Percentiles rank a stretch among this genome's conserved stretches.
These are phyloP conservation scores for Dothistroma pini DNA, from an alignment of 2,329 filamentous ascomycete species.

Conservation along the genomic window DNA sequence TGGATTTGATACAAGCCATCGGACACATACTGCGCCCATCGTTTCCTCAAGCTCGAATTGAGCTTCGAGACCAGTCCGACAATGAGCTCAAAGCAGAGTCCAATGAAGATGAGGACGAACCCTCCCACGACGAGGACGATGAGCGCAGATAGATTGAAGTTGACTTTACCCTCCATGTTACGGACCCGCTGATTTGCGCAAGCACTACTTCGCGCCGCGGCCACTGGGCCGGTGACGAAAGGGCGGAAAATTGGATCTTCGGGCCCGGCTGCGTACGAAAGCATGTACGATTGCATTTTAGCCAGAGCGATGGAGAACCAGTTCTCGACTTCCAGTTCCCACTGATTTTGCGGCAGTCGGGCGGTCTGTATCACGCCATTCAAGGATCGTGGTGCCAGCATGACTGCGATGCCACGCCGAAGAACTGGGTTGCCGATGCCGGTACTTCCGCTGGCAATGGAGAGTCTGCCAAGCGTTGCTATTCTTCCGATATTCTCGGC, in stretches of 20 bases:
- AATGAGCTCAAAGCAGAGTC: background rate
- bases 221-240: background rate
- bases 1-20: background rate
- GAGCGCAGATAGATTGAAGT: constrained; percentile 3
- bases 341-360: background rate
- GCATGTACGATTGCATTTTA: background rate
- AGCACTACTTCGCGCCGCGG: background rate
- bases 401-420: background rate
- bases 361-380: background rate
- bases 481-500: background rate
- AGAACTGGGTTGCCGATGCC: background rate
- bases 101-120: background rate
- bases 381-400: background rate
- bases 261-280: constrained; percentile 1
- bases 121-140: constrained; percentile 1
- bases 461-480: background rate
- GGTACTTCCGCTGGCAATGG: background rate
- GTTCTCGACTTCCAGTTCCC: background rate
- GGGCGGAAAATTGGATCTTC: background rate
- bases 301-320: constrained; percentile 3
- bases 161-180: background rate
- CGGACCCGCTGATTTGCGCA: background rate
- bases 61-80: background rate
- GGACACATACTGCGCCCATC: background rate
- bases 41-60: background rate